Evolutionary conservation across 371 early-diverging fungal genomes (phyloP), one percentile per base, ranked within the genome.

Genomic region (Mycotypha africana): DNA sequence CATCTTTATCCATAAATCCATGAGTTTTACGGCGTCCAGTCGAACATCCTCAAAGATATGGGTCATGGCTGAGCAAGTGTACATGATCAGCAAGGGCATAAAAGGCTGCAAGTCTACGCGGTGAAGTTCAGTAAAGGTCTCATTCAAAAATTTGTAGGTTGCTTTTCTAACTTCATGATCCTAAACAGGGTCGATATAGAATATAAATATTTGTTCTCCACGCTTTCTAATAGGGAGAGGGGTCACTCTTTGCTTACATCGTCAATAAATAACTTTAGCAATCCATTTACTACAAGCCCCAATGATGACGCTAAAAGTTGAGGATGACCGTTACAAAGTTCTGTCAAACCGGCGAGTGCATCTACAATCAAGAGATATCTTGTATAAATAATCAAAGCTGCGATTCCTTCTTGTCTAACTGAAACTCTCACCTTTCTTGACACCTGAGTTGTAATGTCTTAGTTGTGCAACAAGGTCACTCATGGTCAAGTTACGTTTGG

Each of bases 31-130:
- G 2, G 90, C 89, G 59, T 91, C 93, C 8, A 78, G 58, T 8
- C 92, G 71, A 28, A 95, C 79, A 60, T 88, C 91, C 41, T 92
- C 91, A 44, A 80, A 75, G 17, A 95, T 91, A 59, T 93, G 93
- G 4, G 92, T 90, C 86, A 93, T 88, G 38, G 86, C 93, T 10
- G 93, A 87, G 54, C 85, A 85, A 1, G 85, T 81, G 51, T 86
- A 92, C 9, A 89, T 84, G 39, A 89, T 67, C 28, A 90, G 65
- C 16, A 91, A 55, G 0, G 90, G 74, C 48, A 85, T 56, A 59
- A 95, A 93, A 4, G 92, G 91, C 26, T 74, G 70, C n/a, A 92
- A 40, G 19, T 87, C 85, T 19, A 75, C 68, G 44, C 57, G 61
- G 15, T 67, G 60, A n/a, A 74, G 26, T 6, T 53, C 34, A 2